A percentile compares a stretch with the other conserved stretches of the same genome.
Conservation (phyloP, 257 asterid genomes). For the Vinca minor region DNA sequence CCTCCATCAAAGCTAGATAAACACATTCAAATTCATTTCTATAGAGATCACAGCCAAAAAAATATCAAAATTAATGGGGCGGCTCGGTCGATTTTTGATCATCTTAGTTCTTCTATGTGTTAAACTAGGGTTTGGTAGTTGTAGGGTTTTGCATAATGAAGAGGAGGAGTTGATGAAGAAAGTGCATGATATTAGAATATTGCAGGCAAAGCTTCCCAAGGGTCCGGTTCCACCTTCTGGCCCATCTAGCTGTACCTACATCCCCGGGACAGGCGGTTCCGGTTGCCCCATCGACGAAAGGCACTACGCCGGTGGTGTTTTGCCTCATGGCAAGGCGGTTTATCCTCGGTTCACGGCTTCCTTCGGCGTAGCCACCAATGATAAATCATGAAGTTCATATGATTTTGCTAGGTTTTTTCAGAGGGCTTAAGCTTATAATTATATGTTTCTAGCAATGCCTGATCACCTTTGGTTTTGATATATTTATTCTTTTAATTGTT, state of each 20-base stretch:
- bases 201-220: constrained; percentile 29
- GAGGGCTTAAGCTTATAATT: not conserved
- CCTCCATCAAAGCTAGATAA: not conserved
- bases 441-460: not conserved
- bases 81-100: not conserved
- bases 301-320: constrained; percentile 23
- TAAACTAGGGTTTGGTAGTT: constrained; percentile 11
- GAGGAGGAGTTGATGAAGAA: constrained; percentile 10
- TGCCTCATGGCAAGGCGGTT: not conserved
- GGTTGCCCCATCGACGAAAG: constrained; percentile 17
- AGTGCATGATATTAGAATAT: not conserved
- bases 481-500: too few relatives aligned
- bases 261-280: constrained; percentile 46
- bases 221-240: constrained; percentile 61
- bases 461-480: too few relatives aligned
- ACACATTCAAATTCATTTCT: too few relatives aligned
- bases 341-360: too few relatives aligned
- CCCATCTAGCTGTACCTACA: constrained; percentile 58
- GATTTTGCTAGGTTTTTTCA: not conserved
- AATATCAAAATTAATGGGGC: too few relatives aligned
- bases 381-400: too few relatives aligned
- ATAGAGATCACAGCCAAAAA: too few relatives aligned
- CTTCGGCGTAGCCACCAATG: constrained; percentile 4
- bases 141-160: constrained; percentile 23
- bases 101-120: constrained; percentile 5